phyloP scores from a whole-genome alignment of 768 basidiomycete genomes.

The Polyporus arcularius region DNA sequence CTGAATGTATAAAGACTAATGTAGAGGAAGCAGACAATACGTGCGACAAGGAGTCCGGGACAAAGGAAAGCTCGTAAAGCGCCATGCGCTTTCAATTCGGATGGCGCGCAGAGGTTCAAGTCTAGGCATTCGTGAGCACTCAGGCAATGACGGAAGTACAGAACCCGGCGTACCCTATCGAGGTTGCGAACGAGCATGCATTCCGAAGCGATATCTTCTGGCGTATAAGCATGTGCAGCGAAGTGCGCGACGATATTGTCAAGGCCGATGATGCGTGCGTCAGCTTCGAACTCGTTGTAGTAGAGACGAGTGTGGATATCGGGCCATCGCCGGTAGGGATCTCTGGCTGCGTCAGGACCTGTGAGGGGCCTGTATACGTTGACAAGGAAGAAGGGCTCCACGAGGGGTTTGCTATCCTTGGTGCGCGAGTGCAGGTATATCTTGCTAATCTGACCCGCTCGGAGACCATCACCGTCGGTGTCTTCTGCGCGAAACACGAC shows the following conservation, averaged over 20 bases:
- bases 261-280: neutral
- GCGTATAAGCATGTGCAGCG: neutral
- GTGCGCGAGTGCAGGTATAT: neutral
- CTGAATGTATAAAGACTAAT: too few species aligned
- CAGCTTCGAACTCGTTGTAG: neutral
- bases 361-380: neutral
- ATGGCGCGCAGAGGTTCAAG: too few species aligned
- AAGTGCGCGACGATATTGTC: neutral
- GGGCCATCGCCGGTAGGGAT: neutral
- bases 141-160: too few species aligned
- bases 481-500: neutral
- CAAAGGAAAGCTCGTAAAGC: too few species aligned
- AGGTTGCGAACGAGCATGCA: conserved; percentile 5
- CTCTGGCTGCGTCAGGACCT: neutral
- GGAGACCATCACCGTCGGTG: neutral
- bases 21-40: too few species aligned
- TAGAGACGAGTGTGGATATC: neutral
- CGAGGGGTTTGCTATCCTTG: neutral
- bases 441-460: conserved; percentile 1
- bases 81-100: too few species aligned
- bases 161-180: neutral
- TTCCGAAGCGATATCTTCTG: neutral
- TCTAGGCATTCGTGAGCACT: too few species aligned
- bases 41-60: too few species aligned
- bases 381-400: neutral